Conservation (phyloP, 805 yeast species). For the Wickerhamiella shivajii region DNA sequence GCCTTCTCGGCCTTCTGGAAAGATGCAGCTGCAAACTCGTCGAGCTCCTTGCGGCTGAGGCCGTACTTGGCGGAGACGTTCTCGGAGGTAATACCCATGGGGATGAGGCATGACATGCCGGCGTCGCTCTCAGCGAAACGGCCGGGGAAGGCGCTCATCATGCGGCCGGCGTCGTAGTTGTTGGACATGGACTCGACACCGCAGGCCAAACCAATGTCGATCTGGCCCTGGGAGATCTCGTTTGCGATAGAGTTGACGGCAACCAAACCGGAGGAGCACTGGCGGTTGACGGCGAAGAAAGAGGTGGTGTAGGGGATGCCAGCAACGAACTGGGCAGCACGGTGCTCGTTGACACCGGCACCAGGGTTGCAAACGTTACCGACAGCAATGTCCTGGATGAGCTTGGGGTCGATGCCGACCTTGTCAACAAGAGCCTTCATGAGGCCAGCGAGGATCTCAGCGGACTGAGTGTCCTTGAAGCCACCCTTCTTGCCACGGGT, state of each 20-base stretch:
- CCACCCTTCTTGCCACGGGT: conserved; percentile 79
- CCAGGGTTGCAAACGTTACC: conserved; percentile 89
- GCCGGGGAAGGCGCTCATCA: conserved; percentile 44
- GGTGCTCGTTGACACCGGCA: conserved; percentile 88
- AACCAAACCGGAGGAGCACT: conserved; percentile 88
- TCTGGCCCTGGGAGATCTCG: conserved; percentile 76
- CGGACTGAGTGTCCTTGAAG: conserved; percentile 71
- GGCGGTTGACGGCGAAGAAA: conserved; percentile 76
- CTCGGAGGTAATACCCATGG: conserved; percentile 95
- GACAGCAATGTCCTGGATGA: conserved; percentile 72
- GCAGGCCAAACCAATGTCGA: conserved; percentile 76
- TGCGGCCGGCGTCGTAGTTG: conserved; percentile 61
- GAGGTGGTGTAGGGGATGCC: conserved; percentile 75
- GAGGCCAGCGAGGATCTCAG: conserved; percentile 56
- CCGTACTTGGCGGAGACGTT: conserved; percentile 60
- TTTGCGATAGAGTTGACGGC: conserved; percentile 83
- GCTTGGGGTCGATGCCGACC: conserved; percentile 34
- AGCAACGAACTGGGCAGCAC: conserved; percentile 84
- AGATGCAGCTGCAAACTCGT: conserved; percentile 76
- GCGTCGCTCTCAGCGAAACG: conserved; percentile 29
- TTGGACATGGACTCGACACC: conserved; percentile 94
- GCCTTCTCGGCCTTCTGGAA: conserved; percentile 76
- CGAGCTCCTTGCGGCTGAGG: conserved; percentile 61
- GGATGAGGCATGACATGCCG: conserved; percentile 68
- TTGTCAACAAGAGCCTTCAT: conserved; percentile 45